A percentile compares a stretch with the other conserved stretches of the same genome.
Evolutionary conservation across 331 rosid species (phyloP).

Genomic region (Prunus yedoensis): DNA sequence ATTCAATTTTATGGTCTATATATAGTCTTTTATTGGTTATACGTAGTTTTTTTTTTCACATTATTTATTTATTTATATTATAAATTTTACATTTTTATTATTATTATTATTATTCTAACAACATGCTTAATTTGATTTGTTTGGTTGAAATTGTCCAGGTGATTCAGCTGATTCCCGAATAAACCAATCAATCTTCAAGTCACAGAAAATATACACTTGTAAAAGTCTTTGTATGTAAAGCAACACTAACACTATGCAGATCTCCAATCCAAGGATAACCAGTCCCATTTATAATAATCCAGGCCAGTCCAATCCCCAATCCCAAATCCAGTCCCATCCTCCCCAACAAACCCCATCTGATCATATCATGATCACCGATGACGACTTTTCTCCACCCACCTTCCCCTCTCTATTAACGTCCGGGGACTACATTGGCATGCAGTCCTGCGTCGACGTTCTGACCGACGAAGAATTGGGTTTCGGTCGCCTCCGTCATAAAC

Average conservation of each 20-base stretch:
- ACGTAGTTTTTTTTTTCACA: too few relatives aligned
- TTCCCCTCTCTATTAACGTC: neutral
- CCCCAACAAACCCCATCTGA: neutral
- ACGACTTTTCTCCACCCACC: neutral
- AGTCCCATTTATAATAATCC: neutral
- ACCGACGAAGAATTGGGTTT: neutral
- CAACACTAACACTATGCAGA: neutral
- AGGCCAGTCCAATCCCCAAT: neutral
- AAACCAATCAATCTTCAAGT: neutral
- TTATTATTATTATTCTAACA: neutral
- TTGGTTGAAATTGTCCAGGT: neutral
- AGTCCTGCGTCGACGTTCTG: conserved; percentile 47
- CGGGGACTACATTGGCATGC: conserved; percentile 50
- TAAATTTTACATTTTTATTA: neutral
- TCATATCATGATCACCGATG: neutral
- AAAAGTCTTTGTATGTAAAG: neutral
- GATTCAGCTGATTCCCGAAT: neutral
- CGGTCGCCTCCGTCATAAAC: neutral
- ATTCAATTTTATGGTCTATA: neutral
- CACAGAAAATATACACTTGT: neutral
- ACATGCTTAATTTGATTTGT: neutral
- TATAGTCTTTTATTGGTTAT: too few relatives aligned
- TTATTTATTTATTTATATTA: neutral
- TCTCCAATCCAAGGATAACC: neutral
- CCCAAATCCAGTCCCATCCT: conserved; percentile 4